Evolutionary conservation across 768 basidiomycete genomes (phyloP), one percentile per base, ranked within the genome.

Genomic region (Fomitopsis pulvina): DNA sequence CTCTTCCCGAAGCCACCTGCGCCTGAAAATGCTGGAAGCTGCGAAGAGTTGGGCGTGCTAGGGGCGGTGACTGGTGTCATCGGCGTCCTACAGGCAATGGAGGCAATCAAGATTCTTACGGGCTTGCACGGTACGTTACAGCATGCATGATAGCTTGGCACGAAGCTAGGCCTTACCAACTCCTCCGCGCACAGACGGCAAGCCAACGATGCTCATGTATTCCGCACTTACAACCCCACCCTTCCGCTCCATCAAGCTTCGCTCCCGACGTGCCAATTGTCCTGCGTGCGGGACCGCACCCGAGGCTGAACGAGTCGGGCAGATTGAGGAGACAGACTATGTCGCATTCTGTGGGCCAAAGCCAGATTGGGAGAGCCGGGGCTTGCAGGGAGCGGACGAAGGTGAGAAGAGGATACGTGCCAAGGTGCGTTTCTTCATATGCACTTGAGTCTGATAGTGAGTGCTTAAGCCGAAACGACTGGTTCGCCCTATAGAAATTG

Each of bases 11-110:
- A 74, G 46, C 82, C 92, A 1, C 82, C 92, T 1, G 74, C 80
- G 3, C 74, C 70, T 18, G 80, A 80, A 47, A 72, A 72, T 24
- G 68, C 77, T 1, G 85, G 90, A 7, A 80, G 83, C 8, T 99
- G 96, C 56, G 92, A 87, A 59, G 93, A 96, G 62, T 73, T 82
- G 3, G 94, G 95, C 1, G 83, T 98, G 4, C 68, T 96, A 42
- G 95, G 95, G 5, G 82, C 76, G 0, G 92, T 96, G 1, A 90
- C 91, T 0, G 95, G 95, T 1, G 71, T 91, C 43, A 89, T 97
- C 38, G 94, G 94, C 3, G 86, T 81, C 54, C 66, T 94, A 61
- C 93, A 96, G 72, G 94, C 94, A 4, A 64, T 91, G 28, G 92
- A 96, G 67, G 76, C 90, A 1, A 81, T 95, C 67, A 92, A 89